A percentile compares a stretch with the other conserved stretches of the same genome.
Conservation (phyloP, 352 stramenopile genomes). For the Phytophthora rubi region DNA sequence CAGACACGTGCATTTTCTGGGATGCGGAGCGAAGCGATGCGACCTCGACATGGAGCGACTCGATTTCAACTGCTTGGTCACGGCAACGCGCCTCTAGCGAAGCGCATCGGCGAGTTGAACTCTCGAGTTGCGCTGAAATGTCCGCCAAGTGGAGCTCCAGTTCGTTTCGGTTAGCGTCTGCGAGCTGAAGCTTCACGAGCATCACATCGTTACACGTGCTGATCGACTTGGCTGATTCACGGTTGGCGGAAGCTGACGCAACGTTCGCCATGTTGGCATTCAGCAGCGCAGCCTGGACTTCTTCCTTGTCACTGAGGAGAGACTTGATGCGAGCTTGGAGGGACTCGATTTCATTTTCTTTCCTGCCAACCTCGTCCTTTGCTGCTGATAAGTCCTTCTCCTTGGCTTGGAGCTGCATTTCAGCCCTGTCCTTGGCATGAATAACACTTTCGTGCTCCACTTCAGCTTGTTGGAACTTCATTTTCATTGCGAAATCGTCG, state of each 20-base stretch:
- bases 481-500: constrained; percentile 38
- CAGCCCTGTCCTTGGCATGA: constrained; percentile 35
- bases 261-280: constrained; percentile 37
- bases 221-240: constrained; percentile 16
- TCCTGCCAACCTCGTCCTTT: constrained; percentile 34
- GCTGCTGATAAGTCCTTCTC: constrained; percentile 40
- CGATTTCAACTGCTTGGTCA: constrained; percentile 57
- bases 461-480: constrained; percentile 50
- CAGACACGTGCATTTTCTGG: constrained; percentile 59
- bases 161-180: constrained; percentile 57
- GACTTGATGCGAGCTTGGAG: constrained; percentile 43
- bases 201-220: constrained; percentile 47
- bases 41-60: constrained; percentile 60
- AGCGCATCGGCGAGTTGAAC: constrained; percentile 43
- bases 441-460: constrained; percentile 30
- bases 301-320: constrained; percentile 46
- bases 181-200: constrained; percentile 70
- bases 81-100: constrained; percentile 54
- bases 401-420: constrained; percentile 36
- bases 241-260: constrained; percentile 19
- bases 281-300: constrained; percentile 41
- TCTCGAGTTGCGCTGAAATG: constrained; percentile 56
- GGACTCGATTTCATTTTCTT: constrained; percentile 35
- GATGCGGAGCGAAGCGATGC: constrained; percentile 50
- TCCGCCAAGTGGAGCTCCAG: constrained; percentile 59